Conservation (phyloP, 2,329 filamentous ascomycete species). For the Aspergillus ochraceoroseus region DNA sequence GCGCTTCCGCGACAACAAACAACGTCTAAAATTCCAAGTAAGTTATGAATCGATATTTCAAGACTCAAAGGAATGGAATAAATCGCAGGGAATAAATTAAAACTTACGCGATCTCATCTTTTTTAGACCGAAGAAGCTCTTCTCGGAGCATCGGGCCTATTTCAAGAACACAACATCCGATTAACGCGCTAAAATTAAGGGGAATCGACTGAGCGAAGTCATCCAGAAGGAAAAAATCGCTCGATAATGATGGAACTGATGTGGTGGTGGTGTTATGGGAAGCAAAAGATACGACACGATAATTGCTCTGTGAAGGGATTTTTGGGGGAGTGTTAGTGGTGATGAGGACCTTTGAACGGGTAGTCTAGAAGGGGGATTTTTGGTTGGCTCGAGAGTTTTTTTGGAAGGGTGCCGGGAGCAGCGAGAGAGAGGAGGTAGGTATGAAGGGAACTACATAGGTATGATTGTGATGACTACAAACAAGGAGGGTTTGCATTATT, state of each 20-base stretch:
- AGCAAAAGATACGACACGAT: conserved; percentile 30
- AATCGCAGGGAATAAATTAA: conserved; percentile 32
- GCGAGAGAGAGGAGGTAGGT: conserved; percentile 13
- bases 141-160: conserved; percentile 48
- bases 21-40: conserved; percentile 43
- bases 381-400: conserved; percentile 21
- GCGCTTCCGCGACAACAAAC: conserved; percentile 77
- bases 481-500: too few species aligned
- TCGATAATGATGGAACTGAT: conserved; percentile 43
- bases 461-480: too few species aligned
- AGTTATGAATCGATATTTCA: conserved; percentile 32
- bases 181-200: conserved; percentile 45
- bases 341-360: conserved; percentile 23
- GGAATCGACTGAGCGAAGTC: conserved; percentile 37
- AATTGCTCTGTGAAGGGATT: conserved; percentile 31
- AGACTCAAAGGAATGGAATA: conserved; percentile 16
- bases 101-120: conserved; percentile 50
- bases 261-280: conserved; percentile 39
- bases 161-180: conserved; percentile 48
- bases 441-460: conserved; percentile 1
- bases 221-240: conserved; percentile 45
- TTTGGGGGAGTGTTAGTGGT: conserved; percentile 28
- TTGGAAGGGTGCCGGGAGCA: conserved; percentile 19
- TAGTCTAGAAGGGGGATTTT: conserved; percentile 19
- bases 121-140: conserved; percentile 49